Evolutionary conservation across 2,329 filamentous ascomycete genomes (phyloP).

Genomic region (Aureobasidium leucospermi): DNA sequence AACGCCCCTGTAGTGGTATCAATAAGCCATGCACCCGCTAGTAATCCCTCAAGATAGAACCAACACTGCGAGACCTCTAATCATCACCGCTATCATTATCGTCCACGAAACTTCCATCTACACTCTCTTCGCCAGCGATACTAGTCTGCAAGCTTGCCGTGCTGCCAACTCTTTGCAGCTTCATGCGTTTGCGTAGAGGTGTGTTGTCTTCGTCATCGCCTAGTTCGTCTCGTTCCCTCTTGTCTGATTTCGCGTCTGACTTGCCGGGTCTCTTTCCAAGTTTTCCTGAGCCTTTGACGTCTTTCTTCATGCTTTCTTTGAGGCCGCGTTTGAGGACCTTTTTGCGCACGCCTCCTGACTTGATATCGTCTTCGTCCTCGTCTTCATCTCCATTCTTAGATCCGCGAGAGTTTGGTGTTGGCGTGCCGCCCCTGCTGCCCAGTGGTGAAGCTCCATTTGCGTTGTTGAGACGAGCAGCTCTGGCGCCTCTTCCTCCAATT

Average conservation of each 20-base stretch:
- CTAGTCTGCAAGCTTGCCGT: conserved; percentile 26
- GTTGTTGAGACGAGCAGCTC: conserved; percentile 38
- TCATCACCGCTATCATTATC: conserved; percentile 25
- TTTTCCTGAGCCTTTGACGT: conserved; percentile 25
- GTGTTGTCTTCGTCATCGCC: conserved; percentile 25
- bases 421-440: conserved; percentile 29
- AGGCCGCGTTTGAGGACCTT: conserved; percentile 33
- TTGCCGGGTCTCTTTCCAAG: conserved; percentile 22
- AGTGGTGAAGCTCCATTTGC: conserved; percentile 21
- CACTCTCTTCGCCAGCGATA: conserved; percentile 25
- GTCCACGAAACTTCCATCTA: conserved; percentile 30
- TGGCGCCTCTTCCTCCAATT: conserved; percentile 46
- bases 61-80: conserved; percentile 11
- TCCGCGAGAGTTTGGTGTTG: conserved; percentile 20
- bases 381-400: conserved; percentile 22
- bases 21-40: not conserved
- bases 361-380: conserved; percentile 23
- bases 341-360: conserved; percentile 27
- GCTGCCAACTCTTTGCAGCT: conserved; percentile 29
- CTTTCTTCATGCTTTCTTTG: conserved; percentile 39
- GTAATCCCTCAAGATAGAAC: not conserved
- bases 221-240: conserved; percentile 29
- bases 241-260: conserved; percentile 20
- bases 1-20: conserved; percentile 8
- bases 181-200: conserved; percentile 31